These are phyloP conservation scores for Neurospora africana DNA, from an alignment of 495 filamentous ascomycete species.

Conservation along the genomic window DNA sequence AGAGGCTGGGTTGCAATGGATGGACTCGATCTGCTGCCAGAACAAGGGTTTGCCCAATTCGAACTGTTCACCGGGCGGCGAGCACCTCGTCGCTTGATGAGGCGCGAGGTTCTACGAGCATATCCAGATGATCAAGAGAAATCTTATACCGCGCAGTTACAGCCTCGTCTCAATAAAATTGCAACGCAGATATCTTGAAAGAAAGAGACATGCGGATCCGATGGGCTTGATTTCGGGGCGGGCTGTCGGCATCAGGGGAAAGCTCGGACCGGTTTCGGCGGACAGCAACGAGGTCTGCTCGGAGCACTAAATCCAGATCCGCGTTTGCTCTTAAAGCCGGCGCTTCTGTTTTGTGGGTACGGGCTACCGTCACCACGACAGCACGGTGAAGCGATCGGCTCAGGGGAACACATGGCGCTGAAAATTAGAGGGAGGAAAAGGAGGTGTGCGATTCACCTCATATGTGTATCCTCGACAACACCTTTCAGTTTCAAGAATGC, in stretches of 20 bases:
- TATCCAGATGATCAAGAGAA: constrained; percentile 29
- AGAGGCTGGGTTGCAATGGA: constrained; percentile 61
- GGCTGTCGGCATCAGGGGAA: not conserved
- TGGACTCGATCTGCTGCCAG: constrained; percentile 61
- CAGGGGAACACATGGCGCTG: not conserved
- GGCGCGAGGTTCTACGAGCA: constrained; percentile 49
- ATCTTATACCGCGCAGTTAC: constrained; percentile 16
- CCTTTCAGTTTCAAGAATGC: not conserved
- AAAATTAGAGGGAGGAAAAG: not conserved
- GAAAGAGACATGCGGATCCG: not conserved
- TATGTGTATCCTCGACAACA: not conserved
- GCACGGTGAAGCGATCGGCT: not conserved
- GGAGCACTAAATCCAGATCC: not conserved
- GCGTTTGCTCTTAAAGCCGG: not conserved
- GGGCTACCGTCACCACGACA: not conserved
- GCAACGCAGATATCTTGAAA: constrained; percentile 9
- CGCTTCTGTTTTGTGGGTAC: not conserved
- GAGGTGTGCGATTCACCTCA: not conserved
- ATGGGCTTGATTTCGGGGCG: not conserved
- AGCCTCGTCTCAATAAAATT: constrained; percentile 24
- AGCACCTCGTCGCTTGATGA: constrained; percentile 60
- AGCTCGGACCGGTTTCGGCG: not conserved
- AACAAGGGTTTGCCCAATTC: constrained; percentile 70
- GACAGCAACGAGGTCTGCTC: not conserved
- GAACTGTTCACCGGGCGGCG: constrained; percentile 65